A percentile compares a stretch with the other conserved stretches of the same genome.
Conservation (phyloP, 75 land plant genomes). For the Isoetes taiwanensis region DNA sequence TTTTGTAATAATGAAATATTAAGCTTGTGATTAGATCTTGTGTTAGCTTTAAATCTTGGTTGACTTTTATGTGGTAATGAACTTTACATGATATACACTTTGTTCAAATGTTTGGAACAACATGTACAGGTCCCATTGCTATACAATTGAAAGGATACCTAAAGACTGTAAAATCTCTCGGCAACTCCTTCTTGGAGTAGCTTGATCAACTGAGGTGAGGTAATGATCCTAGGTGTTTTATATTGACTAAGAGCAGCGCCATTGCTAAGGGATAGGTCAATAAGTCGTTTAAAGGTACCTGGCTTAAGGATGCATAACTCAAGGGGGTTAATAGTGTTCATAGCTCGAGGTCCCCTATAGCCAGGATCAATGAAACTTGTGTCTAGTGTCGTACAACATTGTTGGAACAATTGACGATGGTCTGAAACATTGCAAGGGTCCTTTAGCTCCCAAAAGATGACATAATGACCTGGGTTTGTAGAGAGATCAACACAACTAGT, state of each 20-base stretch:
- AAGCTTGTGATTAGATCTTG: no score
- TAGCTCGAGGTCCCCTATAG: conserved; percentile 8
- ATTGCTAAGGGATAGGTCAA: conserved; percentile 15
- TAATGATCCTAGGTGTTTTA: conserved; percentile 52
- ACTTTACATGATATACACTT: no score
- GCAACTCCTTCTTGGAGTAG: no score
- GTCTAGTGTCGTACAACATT: conserved; percentile 36
- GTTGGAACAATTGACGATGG: no score
- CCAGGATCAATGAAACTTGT: conserved; percentile 19
- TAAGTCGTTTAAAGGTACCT: conserved; percentile 25
- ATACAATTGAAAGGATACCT: no score
- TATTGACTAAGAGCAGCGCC: conserved; percentile 56
- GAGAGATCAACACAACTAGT: conserved; percentile 46
- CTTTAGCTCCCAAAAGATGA: conserved; percentile 59
- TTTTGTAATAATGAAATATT: no score
- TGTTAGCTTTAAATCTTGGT: no score
- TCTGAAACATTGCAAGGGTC: neutral
- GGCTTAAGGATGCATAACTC: conserved; percentile 24
- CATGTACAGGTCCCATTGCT: no score
- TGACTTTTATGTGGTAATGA: no score
- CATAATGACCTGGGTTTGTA: conserved; percentile 44
- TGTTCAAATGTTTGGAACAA: no score
- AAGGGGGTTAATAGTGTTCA: conserved; percentile 23
- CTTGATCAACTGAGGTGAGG: no score
- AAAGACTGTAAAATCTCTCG: no score